Evolutionary conservation across 2,329 filamentous ascomycete species (phyloP), one percentile per base, ranked within the genome.

Genomic region (Colletotrichum cereale): DNA sequence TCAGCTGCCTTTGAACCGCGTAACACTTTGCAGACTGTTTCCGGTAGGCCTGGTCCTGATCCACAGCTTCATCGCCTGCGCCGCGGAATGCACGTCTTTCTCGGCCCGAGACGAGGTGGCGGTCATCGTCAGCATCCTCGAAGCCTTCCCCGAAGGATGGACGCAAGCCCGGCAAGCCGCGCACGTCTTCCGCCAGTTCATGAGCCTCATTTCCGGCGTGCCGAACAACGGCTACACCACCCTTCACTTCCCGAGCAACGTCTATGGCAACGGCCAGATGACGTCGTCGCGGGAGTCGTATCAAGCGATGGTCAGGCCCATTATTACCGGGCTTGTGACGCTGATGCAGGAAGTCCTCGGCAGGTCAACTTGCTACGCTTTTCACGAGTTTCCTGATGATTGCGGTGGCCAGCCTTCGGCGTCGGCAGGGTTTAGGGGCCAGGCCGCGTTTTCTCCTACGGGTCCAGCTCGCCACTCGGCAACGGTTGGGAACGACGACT

Each of bases 1-100:
- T 1, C 83, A 84, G 66, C 76, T 85, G 1, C 83, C 84, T 0
- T 75, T 85, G 6, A 85, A 85, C 69, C 80, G 80, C 26, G 78
- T 84, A 2, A 84, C 83, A 0, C 74, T 85, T 2, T 83, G 79
- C 65, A 80, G 84, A 2, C 70, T 83, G 3, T 76, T 84, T 7
- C 81, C 83, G 11, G 78, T 83, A 14, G 78, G 78, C 2, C 64
- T 83, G 11, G 73, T 84, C 7, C 70, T 84, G n/a, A 76, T 84
- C 72, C 80, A 82, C 69, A 77, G 75, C 67, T 72, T 84, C 44
- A 76, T 84, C 72, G 80, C 81, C 68, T 77, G 75, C 64, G 75
- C 73, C 10, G 71, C 69, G 7, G 74, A 74, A 10, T 69, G 70
- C 52, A 38, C 73, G 1, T 72, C 80, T 1, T 79, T 79, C 50